Evolutionary conservation across 176 grass and related monocot genomes (phyloP), one percentile per base, ranked within the genome.

Genomic region (Ensete ventricosum): DNA sequence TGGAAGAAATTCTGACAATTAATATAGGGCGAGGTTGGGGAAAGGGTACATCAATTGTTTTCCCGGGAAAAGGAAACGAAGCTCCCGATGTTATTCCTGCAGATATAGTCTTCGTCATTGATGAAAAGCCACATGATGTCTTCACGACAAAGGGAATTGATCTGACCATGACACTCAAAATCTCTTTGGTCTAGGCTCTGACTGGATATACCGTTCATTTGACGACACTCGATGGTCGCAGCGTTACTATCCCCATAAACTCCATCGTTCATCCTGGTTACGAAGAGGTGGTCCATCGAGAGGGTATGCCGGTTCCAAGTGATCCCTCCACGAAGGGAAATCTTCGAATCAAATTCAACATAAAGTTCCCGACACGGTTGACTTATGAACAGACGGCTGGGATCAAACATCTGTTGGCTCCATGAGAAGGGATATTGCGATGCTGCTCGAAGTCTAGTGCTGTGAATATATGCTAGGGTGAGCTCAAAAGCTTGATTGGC

Each of bases 51-150:
- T 57, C 27, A 55, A 73, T 73, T 7, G 57, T 53, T 2, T 73
- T 73, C 23, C 72, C 72, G 57, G 72, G 8, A 27, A 73, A 73
- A 26, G 72, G 72, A 55, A 73, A 73, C 57, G 72, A 73, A 73
- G 11, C 72, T 29, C 72, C 53, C 2, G 43, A 73, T 23, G 52
- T 73, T 8, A 16, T 55, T 55, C 72, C 72, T 57, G 72, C 72
- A 34, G 72, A 73, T 29, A 73, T 73, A 54, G 23, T 34, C 11
- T 73, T 73, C 14, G 19, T 73, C 19, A 55, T 73, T 9, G 53
- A 73, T 19, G 72, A 73, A 17, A 73, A 73, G 53, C 52, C 53
- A 53, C 72, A 73, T 57, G 53, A 54, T 27, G 21, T 73, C 4
- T 73, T 73, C 53, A 34, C 21, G 1, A 73, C 53, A 21, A 53